Evolutionary conservation across 2,329 filamentous ascomycete species (phyloP), one percentile per base, ranked within the genome.

Genomic region (Emergomyces pasteurianus): DNA sequence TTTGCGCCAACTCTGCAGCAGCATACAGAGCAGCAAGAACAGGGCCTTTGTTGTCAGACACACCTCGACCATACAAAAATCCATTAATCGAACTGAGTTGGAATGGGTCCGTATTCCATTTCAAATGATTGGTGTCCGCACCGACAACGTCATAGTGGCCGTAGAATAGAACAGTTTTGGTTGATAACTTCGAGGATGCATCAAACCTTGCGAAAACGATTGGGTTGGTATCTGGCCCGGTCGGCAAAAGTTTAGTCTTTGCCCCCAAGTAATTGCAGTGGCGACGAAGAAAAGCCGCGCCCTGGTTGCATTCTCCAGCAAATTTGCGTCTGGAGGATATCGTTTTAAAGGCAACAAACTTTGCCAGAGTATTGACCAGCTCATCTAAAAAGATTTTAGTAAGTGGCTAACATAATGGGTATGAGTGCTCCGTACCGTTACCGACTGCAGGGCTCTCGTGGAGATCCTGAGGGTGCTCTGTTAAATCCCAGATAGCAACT

Each of bases 81-180:
- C 94, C 92, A 67, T 96, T 92, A 60, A 90, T 84, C 3, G 94
- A 94, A 58, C 87, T 87, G 69, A 97, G 81, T n/a, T 86, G 81
- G 71, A 97, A 99, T 0, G 94, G 95, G 64, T 97, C 89, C 1
- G 85, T 86, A 46, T 84, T 81, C 94, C 94, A 99, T 66, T 90
- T 92, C 43, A 84, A 83, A 61, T 87, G 85, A 64, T 88, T 88
- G 43, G 87, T 86, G 66, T 96, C 90, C 0, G 94, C 94, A 0
- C 91, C 84, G 3, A 99, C 94, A 2, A 99, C 92, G 70, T 99
- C 94, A 77, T 99, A 99, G 72, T 99, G 94, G 0, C 95, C 94
- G 70, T 99, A 99, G 72, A 99, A 99, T 0, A 99, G 78, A 9
- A 97, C 89, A 36, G 90, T 91, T 75, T 94, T 96, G 31, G 83